Evolutionary conservation across 768 basidiomycete species (phyloP), one percentile per base, ranked within the genome.

Genomic region (Boletus rex-veris): DNA sequence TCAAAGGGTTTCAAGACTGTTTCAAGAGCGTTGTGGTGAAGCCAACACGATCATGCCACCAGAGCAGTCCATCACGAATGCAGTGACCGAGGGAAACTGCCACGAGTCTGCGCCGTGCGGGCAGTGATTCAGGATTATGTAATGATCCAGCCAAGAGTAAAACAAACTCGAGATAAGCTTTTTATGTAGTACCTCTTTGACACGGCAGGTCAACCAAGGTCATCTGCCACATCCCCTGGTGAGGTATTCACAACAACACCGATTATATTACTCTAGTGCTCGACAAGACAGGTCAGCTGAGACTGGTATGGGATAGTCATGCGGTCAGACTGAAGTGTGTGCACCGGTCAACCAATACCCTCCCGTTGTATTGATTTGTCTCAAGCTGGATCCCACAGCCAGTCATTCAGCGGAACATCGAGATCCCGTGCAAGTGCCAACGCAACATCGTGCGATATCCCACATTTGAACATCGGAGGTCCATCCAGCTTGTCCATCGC

Each of bases 391-490:
- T 52, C 87, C 83, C 87, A 91, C 59, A 91, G 68, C 35, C 88
- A 59, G 58, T 90, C 87, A 53, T 81, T 75, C 42, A 91, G 53
- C 7, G 59, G 71, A 12, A 92, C 75, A 2, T 79, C 76, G 16
- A 90, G 60, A 35, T 87, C 78, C 44, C 79, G 79, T 15, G 87
- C 84, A 8, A 90, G 68, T 4, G 64, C 65, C 52, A 82, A 62
- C 2, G 80, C 79, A 6, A 77, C 71, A 2, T 84, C 80, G 48
- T 85, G 80, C 15, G 80, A 78, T n/a, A 91, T 75, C 1, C 82
- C 85, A 63, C 83, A 87, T 61, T 88, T 91, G 67, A 87, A 88
- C 71, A 76, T 80, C 1, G 87, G 82, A 0, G 85, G 80, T 0
- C 83, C 85, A 46, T 91, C 87, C 26, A 89, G 67, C 57, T 77